Evolutionary conservation across 805 yeast genomes (phyloP), one percentile per base, ranked within the genome.

Genomic region (Starmerella bombicola): DNA sequence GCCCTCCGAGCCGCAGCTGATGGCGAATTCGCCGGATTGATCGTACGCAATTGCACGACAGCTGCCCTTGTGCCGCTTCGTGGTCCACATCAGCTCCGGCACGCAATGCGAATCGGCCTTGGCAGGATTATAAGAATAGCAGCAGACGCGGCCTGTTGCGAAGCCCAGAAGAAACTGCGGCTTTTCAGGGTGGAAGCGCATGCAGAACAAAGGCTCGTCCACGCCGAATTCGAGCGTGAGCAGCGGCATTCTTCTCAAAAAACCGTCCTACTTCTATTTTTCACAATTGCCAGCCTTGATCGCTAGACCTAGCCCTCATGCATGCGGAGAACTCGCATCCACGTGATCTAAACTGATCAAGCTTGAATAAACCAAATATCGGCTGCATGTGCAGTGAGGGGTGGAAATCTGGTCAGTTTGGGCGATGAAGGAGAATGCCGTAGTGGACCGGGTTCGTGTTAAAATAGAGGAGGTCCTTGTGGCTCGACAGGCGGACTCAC

Each of bases 21-120:
- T 81, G 0, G 85, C 68, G n/a, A 69, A 69, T 5, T 61, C 56
- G 2, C 84, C 84, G 1, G 70, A 64, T 15, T 33, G 41, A 21
- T 31, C 30, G 57, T 83, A 77, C 6, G 73, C 63, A 2, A 82
- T 63, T 3, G 80, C 73, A 32, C 98, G 64, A 45, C 93, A 83
- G 48, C 93, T 78, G 1, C 84, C 86, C 58, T 84, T 85, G 56
- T 88, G 97, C 56, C 97, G 71, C 53, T 74, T 81, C 0, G 96
- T 86, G 41, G 78, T 73, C 98, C 98, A 88, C 16, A 64, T 37
- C 16, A 43, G 46, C 9, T 48, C 50, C 10, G 58, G 59, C 4
- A 54, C 56, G 10, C 12, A 18, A 24, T 24, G 9, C 19, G 54
- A 37, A 21, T 40, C 70, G 19, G 78, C 60, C 29, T 52, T 49